These are phyloP conservation scores for Alternaria dauci DNA, from an alignment of 2,329 filamentous ascomycete genomes.

Conservation along the genomic window DNA sequence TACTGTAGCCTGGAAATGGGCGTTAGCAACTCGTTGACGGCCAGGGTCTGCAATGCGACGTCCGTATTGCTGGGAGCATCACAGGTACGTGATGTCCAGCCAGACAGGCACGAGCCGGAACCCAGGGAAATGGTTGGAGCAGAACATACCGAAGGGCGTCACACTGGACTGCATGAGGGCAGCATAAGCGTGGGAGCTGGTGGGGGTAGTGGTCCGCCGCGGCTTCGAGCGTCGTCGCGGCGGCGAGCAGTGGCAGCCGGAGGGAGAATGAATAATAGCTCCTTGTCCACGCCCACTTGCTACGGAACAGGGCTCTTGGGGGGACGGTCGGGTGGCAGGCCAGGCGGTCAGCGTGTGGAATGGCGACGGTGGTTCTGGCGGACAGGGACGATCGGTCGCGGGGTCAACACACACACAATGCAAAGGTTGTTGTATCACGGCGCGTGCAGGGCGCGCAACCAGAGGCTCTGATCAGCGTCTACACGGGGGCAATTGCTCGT, in stretches of 20 bases:
- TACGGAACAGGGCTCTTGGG: not conserved
- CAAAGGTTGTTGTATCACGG: constrained; percentile 22
- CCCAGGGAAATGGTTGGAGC: constrained; percentile 49
- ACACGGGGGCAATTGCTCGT: constrained; percentile 40
- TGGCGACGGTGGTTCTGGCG: constrained; percentile 10
- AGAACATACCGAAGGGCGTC: constrained; percentile 52
- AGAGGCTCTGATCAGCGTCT: constrained; percentile 29
- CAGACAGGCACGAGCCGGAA: constrained; percentile 49
- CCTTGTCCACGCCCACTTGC: constrained; percentile 1
- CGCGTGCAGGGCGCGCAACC: constrained; percentile 23
- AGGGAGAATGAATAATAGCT: constrained; percentile 27
- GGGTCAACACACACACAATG: constrained; percentile 16
- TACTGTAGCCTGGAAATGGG: constrained; percentile 55
- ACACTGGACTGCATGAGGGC: constrained; percentile 54
- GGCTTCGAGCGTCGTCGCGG: constrained; percentile 25
- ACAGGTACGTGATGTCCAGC: constrained; percentile 39
- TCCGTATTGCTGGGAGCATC: constrained; percentile 6
- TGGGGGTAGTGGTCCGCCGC: constrained; percentile 38
- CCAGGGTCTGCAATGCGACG: constrained; percentile 14
- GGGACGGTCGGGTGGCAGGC: constrained; percentile 4
- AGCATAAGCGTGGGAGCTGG: constrained; percentile 53
- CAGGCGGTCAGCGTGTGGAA: not conserved
- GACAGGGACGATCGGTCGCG: constrained; percentile 29
- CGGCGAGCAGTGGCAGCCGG: constrained; percentile 21
- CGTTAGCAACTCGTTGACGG: constrained; percentile 28